Conservation (phyloP, 108 stramenopile genomes). For the Pseudonitzschia delicatissima region DNA sequence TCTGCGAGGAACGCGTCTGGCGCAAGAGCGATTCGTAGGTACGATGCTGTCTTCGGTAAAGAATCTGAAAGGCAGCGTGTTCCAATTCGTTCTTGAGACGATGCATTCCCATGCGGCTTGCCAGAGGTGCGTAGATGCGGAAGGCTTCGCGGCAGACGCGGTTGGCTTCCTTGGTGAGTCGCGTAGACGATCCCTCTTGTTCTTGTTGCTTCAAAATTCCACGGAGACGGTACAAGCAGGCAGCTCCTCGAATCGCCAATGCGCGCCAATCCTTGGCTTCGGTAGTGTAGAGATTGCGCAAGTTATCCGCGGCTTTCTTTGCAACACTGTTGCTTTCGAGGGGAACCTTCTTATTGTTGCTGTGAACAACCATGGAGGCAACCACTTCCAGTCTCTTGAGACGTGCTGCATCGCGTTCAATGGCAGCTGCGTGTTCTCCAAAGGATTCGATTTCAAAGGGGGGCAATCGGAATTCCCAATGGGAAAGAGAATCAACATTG, state of each 20-base stretch:
- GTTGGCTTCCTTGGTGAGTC: constrained; percentile 38
- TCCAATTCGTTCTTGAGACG: constrained; percentile 86
- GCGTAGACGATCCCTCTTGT: neutral
- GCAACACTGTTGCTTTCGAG: neutral
- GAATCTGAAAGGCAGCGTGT: constrained; percentile 74
- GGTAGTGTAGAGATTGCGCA: constrained; percentile 57
- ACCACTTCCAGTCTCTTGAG: constrained; percentile 69
- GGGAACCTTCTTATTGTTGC: constrained; percentile 12
- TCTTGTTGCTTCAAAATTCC: constrained; percentile 33
- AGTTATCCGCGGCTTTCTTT: constrained; percentile 45
- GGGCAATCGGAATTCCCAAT: constrained; percentile 6
- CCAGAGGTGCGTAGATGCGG: constrained; percentile 81
- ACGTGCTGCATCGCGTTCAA: constrained; percentile 66
- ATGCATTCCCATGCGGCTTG: constrained; percentile 77
- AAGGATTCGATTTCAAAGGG: constrained; percentile 35
- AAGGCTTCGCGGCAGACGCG: constrained; percentile 70
- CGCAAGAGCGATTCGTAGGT: constrained; percentile 43
- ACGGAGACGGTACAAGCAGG: constrained; percentile 66
- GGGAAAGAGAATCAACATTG: neutral
- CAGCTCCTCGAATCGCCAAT: constrained; percentile 77
- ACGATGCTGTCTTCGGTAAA: constrained; percentile 65
- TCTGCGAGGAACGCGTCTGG: constrained; percentile 17
- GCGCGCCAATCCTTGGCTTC: constrained; percentile 83
- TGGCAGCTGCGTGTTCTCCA: constrained; percentile 48
- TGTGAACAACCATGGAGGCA: constrained; percentile 31